Conservation (phyloP, 257 asterid genomes). For the Solanum sitiens region DNA sequence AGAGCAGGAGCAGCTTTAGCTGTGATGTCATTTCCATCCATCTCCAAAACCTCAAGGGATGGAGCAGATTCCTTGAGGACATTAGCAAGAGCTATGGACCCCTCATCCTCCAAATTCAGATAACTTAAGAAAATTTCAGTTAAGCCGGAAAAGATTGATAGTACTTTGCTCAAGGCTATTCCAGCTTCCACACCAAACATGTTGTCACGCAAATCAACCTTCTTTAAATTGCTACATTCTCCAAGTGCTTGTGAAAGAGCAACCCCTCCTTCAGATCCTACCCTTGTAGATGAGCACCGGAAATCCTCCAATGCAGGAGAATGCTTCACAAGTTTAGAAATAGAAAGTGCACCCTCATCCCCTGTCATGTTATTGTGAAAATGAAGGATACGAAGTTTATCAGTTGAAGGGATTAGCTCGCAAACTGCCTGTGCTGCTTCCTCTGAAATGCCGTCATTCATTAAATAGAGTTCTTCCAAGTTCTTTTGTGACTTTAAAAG, state of each 20-base stretch:
- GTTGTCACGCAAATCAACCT: constrained; percentile 85
- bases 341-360: constrained; percentile 82
- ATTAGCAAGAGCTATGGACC: constrained; percentile 55
- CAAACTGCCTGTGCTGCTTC: constrained; percentile 78
- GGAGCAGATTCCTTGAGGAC: constrained; percentile 68
- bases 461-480: constrained; percentile 85
- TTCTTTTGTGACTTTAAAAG: constrained; percentile 60
- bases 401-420: constrained; percentile 73
- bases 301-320: constrained; percentile 68
- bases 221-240: constrained; percentile 45
- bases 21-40: constrained; percentile 94
- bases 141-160: constrained; percentile 45
- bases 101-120: constrained; percentile 83
- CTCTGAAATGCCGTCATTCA: constrained; percentile 78
- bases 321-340: constrained; percentile 46
- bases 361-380: constrained; percentile 93
- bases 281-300: constrained; percentile 82
- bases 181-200: constrained; percentile 85
- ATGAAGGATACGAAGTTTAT: constrained; percentile 56
- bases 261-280: constrained; percentile 74
- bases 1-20: constrained; percentile 66
- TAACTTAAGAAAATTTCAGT: constrained; percentile 70
- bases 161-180: constrained; percentile 42
- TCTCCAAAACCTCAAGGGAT: constrained; percentile 59
- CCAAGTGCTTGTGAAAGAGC: constrained; percentile 64